Percentiles rank a stretch among this genome's conserved stretches.
Conservation (phyloP, 2,329 filamentous ascomycete species). For the Monosporascus sp. region DNA sequence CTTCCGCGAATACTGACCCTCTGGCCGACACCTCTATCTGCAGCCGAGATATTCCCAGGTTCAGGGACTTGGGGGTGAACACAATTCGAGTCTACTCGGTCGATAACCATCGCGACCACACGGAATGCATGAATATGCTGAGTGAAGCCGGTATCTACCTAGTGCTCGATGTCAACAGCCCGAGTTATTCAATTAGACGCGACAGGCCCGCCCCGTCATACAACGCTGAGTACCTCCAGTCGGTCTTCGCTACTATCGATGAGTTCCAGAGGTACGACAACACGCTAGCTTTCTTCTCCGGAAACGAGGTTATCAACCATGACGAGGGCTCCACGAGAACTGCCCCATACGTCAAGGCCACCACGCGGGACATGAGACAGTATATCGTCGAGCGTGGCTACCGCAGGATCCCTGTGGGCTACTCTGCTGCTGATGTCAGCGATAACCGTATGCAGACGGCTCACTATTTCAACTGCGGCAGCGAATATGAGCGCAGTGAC, state of each 20-base stretch:
- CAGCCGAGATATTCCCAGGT: slow-evolving; percentile 73
- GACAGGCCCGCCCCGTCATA: slow-evolving; percentile 68
- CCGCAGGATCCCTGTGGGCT: slow-evolving; percentile 67
- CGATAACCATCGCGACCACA: slow-evolving; percentile 78
- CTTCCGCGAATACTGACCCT: slow-evolving; percentile 59
- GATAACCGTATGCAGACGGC: slow-evolving; percentile 84
- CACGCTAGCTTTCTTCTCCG: slow-evolving; percentile 80
- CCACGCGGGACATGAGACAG: slow-evolving; percentile 70
- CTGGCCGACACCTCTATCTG: slow-evolving; percentile 67
- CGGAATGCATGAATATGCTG: slow-evolving; percentile 77
- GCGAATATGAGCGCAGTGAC: slow-evolving; percentile 77
- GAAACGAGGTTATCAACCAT: slow-evolving; percentile 76
- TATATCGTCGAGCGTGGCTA: slow-evolving; percentile 60
- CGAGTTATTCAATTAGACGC: slow-evolving; percentile 82
- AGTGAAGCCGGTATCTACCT: slow-evolving; percentile 87
- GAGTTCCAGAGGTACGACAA: slow-evolving; percentile 79
- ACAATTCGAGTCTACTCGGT: slow-evolving; percentile 89
- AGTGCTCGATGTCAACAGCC: slow-evolving; percentile 86
- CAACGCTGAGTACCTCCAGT: slow-evolving; percentile 79
- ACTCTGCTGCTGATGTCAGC: slow-evolving; percentile 74
- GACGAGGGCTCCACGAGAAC: slow-evolving; percentile 54
- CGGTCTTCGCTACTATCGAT: slow-evolving; percentile 83
- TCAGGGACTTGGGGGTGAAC: slow-evolving; percentile 84
- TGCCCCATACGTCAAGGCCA: slow-evolving; percentile 72
- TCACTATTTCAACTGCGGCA: slow-evolving; percentile 88